phyloP scores from a whole-genome alignment of 202 grass and related monocot genomes.

The Brachypodium distachyon region DNA sequence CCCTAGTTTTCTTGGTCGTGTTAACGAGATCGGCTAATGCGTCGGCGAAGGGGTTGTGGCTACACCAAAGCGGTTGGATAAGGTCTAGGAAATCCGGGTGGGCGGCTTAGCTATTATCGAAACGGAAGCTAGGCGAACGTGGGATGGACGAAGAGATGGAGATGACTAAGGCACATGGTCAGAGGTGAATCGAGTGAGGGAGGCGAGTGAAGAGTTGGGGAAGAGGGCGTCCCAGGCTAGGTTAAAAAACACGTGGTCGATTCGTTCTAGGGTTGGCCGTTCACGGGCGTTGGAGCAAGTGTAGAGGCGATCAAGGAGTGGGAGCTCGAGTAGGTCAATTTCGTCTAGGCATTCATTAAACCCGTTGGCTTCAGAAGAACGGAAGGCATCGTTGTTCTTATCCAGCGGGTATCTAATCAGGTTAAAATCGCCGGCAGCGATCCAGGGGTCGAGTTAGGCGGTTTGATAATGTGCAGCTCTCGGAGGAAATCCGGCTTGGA shows the following conservation, averaged over 20 bases:
- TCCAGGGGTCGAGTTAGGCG: neutral
- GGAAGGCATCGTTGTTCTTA: neutral
- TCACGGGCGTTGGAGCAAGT: neutral
- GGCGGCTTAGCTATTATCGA: neutral
- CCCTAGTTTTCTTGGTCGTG: too few relatives aligned
- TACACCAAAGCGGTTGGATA: too few relatives aligned
- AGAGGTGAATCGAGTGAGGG: neutral
- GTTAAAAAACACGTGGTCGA: neutral
- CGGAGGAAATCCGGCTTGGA: neutral
- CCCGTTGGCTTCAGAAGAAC: neutral
- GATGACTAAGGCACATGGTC: neutral
- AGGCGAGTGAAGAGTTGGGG: neutral
- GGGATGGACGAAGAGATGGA: neutral
- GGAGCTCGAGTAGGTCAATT: fast-evolving
- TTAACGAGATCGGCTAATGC: too few relatives aligned
- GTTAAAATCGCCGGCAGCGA: neutral
- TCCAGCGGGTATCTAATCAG: neutral
- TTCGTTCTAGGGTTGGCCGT: neutral
- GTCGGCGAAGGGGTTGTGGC: too few relatives aligned
- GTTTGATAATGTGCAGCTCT: neutral
- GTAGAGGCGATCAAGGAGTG: neutral
- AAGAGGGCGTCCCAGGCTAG: neutral
- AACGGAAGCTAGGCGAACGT: neutral
- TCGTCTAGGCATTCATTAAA: neutral
- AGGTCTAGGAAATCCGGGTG: neutral